Evolutionary conservation across 2,329 filamentous ascomycete species (phyloP).

Genomic region (Fusarium anthophilum): DNA sequence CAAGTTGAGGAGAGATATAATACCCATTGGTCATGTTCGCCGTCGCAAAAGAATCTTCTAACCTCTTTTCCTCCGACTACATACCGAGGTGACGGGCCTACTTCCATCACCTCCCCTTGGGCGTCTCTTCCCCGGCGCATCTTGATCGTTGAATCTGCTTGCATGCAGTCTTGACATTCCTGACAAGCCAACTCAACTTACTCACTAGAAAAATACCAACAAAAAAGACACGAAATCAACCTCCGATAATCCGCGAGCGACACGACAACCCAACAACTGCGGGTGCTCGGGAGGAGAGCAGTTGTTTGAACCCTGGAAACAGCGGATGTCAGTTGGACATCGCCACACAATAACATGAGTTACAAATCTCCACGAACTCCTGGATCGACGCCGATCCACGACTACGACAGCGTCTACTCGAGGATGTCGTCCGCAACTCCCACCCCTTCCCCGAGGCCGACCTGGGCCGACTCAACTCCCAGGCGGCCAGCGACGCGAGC

Average conservation of each 20-base stretch:
- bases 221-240: slow-evolving; percentile 50
- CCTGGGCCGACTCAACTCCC: slow-evolving; percentile 60
- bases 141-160: slow-evolving; percentile 36
- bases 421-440: slow-evolving; percentile 64
- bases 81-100: slow-evolving; percentile 69
- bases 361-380: slow-evolving; percentile 53
- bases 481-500: slow-evolving; percentile 65
- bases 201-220: slow-evolving; percentile 25
- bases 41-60: slow-evolving; percentile 62
- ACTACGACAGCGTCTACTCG: slow-evolving; percentile 60
- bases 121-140: slow-evolving; percentile 47
- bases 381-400: slow-evolving; percentile 59
- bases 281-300: slow-evolving; percentile 43
- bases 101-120: slow-evolving; percentile 58
- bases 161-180: slow-evolving; percentile 37
- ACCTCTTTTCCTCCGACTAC: slow-evolving; percentile 67
- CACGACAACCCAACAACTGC: slow-evolving; percentile 30
- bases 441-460: slow-evolving; percentile 65
- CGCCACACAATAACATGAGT: slow-evolving; percentile 51
- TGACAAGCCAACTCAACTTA: slow-evolving; percentile 21
- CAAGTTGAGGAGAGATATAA: slow-evolving; percentile 47
- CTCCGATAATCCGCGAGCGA: slow-evolving; percentile 10
- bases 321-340: slow-evolving; percentile 47
- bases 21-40: slow-evolving; percentile 62
- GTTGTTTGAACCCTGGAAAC: slow-evolving; percentile 33